A percentile compares a stretch with the other conserved stretches of the same genome.
These are phyloP conservation scores for Psidium guajava DNA, from an alignment of 345 rosid genomes.

Conservation along the genomic window DNA sequence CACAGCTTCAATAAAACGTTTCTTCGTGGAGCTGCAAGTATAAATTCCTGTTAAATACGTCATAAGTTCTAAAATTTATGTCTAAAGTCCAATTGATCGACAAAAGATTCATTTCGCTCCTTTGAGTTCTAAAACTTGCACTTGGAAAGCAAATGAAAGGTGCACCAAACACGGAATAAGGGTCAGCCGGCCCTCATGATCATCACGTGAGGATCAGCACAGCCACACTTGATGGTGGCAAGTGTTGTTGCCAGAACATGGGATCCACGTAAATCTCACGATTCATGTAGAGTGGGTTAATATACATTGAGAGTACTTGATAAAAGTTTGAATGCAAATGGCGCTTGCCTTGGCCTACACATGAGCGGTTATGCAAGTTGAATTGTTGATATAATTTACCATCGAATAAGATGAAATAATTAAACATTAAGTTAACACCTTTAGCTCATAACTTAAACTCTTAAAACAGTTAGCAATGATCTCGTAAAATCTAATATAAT, in stretches of 20 bases:
- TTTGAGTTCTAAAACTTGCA: not conserved
- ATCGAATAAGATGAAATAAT: not conserved
- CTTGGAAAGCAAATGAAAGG: not conserved
- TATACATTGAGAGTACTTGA: not conserved
- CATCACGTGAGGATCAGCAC: not conserved
- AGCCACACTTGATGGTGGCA: not conserved
- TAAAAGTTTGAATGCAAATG: not conserved
- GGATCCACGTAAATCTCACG: not conserved
- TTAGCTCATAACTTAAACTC: too few species aligned
- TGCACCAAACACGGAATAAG: not conserved
- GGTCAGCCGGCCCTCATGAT: not conserved
- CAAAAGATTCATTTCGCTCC: not conserved
- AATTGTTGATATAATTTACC: not conserved
- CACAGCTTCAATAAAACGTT: not conserved
- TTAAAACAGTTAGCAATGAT: too few species aligned
- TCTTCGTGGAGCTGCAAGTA: not conserved
- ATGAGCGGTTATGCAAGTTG: not conserved
- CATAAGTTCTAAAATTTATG: not conserved
- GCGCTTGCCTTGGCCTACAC: not conserved
- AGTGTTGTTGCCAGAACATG: not conserved
- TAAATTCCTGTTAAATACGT: not conserved
- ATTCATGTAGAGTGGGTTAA: not conserved
- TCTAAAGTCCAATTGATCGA: not conserved
- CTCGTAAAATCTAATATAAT: too few species aligned
- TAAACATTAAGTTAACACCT: too few species aligned